These are phyloP conservation scores for Diaporthe vaccinii DNA, from an alignment of 2,329 filamentous ascomycete genomes.

Conservation along the genomic window DNA sequence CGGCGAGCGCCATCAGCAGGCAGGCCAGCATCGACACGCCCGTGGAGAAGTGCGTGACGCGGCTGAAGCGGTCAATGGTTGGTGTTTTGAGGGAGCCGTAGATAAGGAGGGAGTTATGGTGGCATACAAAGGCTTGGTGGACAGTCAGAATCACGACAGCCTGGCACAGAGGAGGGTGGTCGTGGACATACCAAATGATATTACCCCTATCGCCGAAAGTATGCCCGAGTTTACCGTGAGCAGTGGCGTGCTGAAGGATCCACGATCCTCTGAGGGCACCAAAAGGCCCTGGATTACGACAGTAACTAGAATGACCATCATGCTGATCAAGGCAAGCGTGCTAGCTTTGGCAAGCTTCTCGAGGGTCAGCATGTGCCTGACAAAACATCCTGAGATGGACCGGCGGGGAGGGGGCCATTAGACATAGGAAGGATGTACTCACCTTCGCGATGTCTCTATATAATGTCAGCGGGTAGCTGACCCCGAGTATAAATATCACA, in stretches of 20 bases:
- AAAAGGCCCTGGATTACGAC: slow-evolving; percentile 87
- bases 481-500: slow-evolving; percentile 84
- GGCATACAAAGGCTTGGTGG: slow-evolving; percentile 72
- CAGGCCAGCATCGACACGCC: slow-evolving; percentile 92
- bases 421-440: slow-evolving; percentile 45
- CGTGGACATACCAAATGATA: slow-evolving; percentile 84
- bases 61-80: slow-evolving; percentile 93
- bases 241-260: slow-evolving; percentile 77
- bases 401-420: not conserved
- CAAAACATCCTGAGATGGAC: not conserved
- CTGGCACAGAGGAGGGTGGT: not conserved
- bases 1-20: slow-evolving; percentile 86
- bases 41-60: slow-evolving; percentile 94
- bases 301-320: slow-evolving; percentile 89
- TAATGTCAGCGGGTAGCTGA: slow-evolving; percentile 92
- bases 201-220: slow-evolving; percentile 96
- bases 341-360: slow-evolving; percentile 88
- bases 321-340: slow-evolving; percentile 91
- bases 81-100: slow-evolving; percentile 95
- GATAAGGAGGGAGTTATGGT: slow-evolving; percentile 97
- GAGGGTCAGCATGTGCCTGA: slow-evolving; percentile 33
- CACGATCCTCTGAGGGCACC: slow-evolving; percentile 79
- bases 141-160: not conserved
- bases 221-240: slow-evolving; percentile 88
- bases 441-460: slow-evolving; percentile 99